Base-by-base conservation (phyloP, 2,329 filamentous ascomycete species). In the Acrodontium crateriforme region DNA sequence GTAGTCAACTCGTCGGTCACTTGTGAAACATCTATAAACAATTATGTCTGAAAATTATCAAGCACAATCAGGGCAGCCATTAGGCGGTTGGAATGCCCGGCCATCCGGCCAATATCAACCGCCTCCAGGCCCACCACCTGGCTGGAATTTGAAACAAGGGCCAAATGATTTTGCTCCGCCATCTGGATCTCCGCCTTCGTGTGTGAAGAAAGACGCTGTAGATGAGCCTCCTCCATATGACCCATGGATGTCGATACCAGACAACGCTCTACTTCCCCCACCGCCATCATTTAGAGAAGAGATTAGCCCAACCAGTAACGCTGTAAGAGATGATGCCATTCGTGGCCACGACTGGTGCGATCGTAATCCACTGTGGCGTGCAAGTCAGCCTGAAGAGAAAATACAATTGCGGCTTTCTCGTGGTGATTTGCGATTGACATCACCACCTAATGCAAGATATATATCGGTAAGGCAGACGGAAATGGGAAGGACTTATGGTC, bases 221-320 rank as follows among this genome's bases (percentile, higher is more conserved):
- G 30, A 50, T 49, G 30, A 53, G 47, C 67, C 68, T 9, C 68
- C 68, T 11, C 63, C 67, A 15, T 71, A 71, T 40, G 77, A 83
- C 48, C 71, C 79, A 53, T 84, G 79, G 79, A 63, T 66, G 5
- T 68, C 74, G 3, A 75, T 83, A 2, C 77, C 78, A 0, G 78
- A 84, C 50, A 82, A 71, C 2, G 63, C 76, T 1, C 63, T 79
- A 7, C 69, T 84, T 23, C 78, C 78, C 1, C 78, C 78, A 0
- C 79, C 79, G 1, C 79, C 79, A 0, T 67, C 68, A 16, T 65
- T 82, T 29, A 69, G 69, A 26, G 71, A 72, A 44, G 71, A 79
- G 34, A 56, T 52, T 17, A 82, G 77, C 9, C 71, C 73, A 0
- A 66, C 74, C 2, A 74, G 71, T 46, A 87, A 87, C 51, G 74